These are phyloP conservation scores for Cerioporus squamosus DNA, from an alignment of 1,284 basidiomycete species.

Conservation along the genomic window DNA sequence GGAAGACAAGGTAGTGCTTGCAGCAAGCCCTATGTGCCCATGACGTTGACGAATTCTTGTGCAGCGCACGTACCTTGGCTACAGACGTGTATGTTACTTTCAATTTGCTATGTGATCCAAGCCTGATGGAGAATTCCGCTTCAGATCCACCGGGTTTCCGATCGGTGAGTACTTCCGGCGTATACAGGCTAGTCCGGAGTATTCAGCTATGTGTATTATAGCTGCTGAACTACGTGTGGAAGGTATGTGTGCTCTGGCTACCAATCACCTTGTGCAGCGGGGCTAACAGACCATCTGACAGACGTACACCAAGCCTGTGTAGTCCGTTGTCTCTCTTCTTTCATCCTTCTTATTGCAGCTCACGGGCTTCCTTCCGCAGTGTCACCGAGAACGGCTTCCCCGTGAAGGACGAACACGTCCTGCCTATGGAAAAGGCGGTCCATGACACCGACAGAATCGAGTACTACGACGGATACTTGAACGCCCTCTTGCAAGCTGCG, in stretches of 20 bases:
- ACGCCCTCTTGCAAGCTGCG: constrained; percentile 61
- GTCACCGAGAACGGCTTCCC: constrained; percentile 78
- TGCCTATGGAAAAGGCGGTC: constrained; percentile 56
- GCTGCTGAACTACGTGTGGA: constrained; percentile 50
- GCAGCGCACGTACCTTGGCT: constrained; percentile 64
- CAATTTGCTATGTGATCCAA: neutral
- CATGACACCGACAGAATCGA: constrained; percentile 68
- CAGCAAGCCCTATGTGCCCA: constrained; percentile 8
- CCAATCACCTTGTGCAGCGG: neutral
- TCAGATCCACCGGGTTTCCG: constrained; percentile 66
- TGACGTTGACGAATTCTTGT: neutral
- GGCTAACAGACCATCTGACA: constrained; percentile 23
- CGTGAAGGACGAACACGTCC: constrained; percentile 63
- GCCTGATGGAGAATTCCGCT: neutral
- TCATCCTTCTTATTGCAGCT: neutral
- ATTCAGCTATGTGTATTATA: neutral
- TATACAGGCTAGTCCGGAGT: neutral
- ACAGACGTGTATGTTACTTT: constrained; percentile 54
- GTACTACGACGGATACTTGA: constrained; percentile 69
- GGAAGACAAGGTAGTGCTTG: constrained; percentile 59
- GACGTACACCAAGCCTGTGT: constrained; percentile 71
- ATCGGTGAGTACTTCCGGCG: constrained; percentile 52
- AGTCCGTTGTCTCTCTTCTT: constrained; percentile 40
- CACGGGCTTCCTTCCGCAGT: constrained; percentile 32
- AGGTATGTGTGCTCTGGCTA: constrained; percentile 43